Evolutionary conservation across 495 filamentous ascomycete species (phyloP), one percentile per base, ranked within the genome.

Genomic region (Hyaloscypha hepaticicola): DNA sequence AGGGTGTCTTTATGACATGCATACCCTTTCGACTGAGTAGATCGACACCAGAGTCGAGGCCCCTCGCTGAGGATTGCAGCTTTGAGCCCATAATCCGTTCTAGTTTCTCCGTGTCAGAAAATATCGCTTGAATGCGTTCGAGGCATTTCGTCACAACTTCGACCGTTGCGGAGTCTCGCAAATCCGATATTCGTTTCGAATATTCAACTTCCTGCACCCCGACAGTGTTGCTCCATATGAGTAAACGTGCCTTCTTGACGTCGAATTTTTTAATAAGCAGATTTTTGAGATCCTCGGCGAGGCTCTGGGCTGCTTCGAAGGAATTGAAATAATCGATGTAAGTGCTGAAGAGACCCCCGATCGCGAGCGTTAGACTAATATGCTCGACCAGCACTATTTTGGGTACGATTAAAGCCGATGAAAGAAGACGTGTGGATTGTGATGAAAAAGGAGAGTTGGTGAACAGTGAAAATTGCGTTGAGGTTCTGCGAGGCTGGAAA

Each of bases 181-280:
- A 0, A 45, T 45, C 38, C 19, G 38, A 16, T 4, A 16, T 19
- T 26, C 51, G 9, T 26, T 29, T 21, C 9, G 24, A 26, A 29
- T 55, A 16, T 5, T 26, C 27, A 11, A 55, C 16, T 19, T 25
- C 25, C 3, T 22, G 51, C 3, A 55, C 25, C 19, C 64, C 60
- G 34, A 45, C 61, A 49, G 38, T 25, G 3, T 66, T 45, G 9
- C 56, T 60, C 63, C 63, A 66, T 24, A 38, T 38, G 5, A 66
- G 33, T 6, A 66, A 33, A 12, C 63, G 57, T 27, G 57, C 55
- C 41, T 66, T 61, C 45, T 66, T 60, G 28, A 66, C 29, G 48
- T 66, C 63, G 21, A 66, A 38, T 60, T 66, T 66, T 60, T 66
- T 66, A 4, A 62, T 16, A 5, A 66, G 22, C 0, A 63, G 22